These are phyloP conservation scores for Raffaelea albimanens DNA, from an alignment of 2,329 filamentous ascomycete genomes.

Conservation along the genomic window DNA sequence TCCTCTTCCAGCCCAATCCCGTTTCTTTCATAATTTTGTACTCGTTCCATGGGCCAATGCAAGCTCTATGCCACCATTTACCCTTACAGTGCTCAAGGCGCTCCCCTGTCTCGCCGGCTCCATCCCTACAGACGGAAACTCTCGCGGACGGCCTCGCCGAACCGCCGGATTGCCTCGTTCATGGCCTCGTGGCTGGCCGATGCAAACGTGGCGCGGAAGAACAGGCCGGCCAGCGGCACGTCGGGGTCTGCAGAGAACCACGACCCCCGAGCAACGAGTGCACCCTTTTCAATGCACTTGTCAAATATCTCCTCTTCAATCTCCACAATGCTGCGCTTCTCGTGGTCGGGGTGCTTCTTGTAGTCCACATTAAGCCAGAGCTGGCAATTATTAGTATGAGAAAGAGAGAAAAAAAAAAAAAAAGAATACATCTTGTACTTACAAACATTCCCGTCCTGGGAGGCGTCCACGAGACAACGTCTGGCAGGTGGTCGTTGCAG, in stretches of 20 bases:
- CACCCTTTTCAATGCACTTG: conserved; percentile 62
- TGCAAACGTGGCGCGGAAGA: conserved; percentile 85
- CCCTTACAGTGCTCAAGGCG: too few species aligned
- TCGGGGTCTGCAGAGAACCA: conserved; percentile 80
- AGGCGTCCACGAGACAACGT: conserved; percentile 69
- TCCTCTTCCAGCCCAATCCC: too few species aligned
- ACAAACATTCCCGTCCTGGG: conserved; percentile 93
- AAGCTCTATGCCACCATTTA: too few species aligned
- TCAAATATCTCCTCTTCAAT: conserved; percentile 86
- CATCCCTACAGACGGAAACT: conserved; percentile 31
- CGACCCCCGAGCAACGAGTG: conserved; percentile 73
- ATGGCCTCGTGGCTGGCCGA: conserved; percentile 65
- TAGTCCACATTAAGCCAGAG: conserved; percentile 67
- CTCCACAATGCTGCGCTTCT: conserved; percentile 43
- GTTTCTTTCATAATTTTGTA: neutral
- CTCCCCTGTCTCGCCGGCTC: neutral
- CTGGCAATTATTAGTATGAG: conserved; percentile 23
- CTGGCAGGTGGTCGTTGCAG: conserved; percentile 71
- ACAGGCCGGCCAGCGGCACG: conserved; percentile 54
- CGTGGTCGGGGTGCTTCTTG: conserved; percentile 52
- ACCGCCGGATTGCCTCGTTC: conserved; percentile 60
- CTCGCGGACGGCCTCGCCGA: conserved; percentile 63
- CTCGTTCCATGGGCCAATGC: neutral
- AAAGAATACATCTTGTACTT: conserved; percentile 33
- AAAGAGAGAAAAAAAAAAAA: neutral